Conservation (phyloP, 2,329 filamentous ascomycete genomes). For the Talaromyces rugulosus region DNA sequence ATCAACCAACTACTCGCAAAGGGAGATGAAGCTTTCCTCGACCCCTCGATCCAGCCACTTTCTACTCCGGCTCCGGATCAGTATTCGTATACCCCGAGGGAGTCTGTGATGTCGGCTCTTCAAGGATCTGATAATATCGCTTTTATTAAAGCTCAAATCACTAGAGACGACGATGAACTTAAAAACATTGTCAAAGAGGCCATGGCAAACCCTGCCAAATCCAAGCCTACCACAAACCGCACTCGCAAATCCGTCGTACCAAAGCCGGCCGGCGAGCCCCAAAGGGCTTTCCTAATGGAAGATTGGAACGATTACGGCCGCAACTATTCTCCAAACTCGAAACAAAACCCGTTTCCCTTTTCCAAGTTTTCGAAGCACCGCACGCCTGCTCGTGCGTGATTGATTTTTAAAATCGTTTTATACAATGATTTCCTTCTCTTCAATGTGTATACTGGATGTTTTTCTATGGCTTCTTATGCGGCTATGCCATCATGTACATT, state of each 20-base stretch:
- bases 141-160: constrained; percentile 83
- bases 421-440: constrained; percentile 13
- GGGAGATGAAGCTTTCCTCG: constrained; percentile 63
- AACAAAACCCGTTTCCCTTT: constrained; percentile 26
- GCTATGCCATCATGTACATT: not conserved
- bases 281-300: constrained; percentile 44
- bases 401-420: not conserved
- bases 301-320: constrained; percentile 18
- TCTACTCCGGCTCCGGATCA: constrained; percentile 57
- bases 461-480: not conserved
- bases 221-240: constrained; percentile 16
- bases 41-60: constrained; percentile 57
- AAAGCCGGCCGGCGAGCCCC: constrained; percentile 34
- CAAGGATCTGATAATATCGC: constrained; percentile 50
- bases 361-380: constrained; percentile 31
- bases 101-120: constrained; percentile 74
- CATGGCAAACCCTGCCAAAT: constrained; percentile 31
- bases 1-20: constrained; percentile 74
- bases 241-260: constrained; percentile 22
- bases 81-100: constrained; percentile 66
- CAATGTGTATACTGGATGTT: constrained; percentile 8
- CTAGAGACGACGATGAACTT: constrained; percentile 68
- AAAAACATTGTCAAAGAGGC: constrained; percentile 64
- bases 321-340: constrained; percentile 16
- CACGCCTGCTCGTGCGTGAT: constrained; percentile 13